These are phyloP conservation scores for Isatis lusitanica DNA, from an alignment of 441 rosid genomes.

Conservation along the genomic window DNA sequence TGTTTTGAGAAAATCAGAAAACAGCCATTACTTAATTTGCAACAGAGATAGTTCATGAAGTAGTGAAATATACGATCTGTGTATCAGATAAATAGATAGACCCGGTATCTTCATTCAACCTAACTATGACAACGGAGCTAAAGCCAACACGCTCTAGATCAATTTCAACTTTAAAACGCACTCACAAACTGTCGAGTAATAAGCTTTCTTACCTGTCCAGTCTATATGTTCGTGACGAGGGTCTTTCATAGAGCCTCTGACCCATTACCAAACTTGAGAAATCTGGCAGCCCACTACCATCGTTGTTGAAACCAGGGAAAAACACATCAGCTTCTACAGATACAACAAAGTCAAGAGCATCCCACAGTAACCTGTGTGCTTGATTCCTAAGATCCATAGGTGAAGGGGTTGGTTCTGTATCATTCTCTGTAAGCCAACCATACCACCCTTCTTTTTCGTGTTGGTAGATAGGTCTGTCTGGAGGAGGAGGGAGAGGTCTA, in stretches of 20 bases:
- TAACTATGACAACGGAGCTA: not conserved
- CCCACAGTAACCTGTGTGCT: constrained; percentile 95
- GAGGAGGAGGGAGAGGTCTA: constrained; percentile 99
- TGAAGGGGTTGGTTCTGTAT: constrained; percentile 80
- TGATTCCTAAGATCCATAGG: constrained; percentile 70
- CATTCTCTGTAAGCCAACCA: constrained; percentile 87
- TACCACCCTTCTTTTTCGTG: constrained; percentile 99
- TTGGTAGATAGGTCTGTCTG: constrained; percentile 83
- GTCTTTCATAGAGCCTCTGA: constrained; percentile 86
- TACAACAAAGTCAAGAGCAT: constrained; percentile 90
- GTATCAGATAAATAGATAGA: constrained; percentile 12
- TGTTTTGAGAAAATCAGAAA: constrained; percentile 39
- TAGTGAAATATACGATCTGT: not conserved
- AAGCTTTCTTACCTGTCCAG: constrained; percentile 71
- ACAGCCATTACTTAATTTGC: not conserved
- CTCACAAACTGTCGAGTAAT: constrained; percentile 9
- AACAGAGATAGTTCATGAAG: constrained; percentile 1
- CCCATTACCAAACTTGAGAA: constrained; percentile 98
- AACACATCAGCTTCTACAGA: constrained; percentile 93
- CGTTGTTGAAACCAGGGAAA: constrained; percentile 88
- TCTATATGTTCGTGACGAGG: constrained; percentile 74
- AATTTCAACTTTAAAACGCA: constrained; percentile 22
- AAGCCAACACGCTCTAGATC: constrained; percentile 1
- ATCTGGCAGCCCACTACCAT: constrained; percentile 91
- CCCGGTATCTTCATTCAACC: not conserved